phyloP scores from a whole-genome alignment of 805 yeast genomes.

The Myxozyma nipponensis region DNA sequence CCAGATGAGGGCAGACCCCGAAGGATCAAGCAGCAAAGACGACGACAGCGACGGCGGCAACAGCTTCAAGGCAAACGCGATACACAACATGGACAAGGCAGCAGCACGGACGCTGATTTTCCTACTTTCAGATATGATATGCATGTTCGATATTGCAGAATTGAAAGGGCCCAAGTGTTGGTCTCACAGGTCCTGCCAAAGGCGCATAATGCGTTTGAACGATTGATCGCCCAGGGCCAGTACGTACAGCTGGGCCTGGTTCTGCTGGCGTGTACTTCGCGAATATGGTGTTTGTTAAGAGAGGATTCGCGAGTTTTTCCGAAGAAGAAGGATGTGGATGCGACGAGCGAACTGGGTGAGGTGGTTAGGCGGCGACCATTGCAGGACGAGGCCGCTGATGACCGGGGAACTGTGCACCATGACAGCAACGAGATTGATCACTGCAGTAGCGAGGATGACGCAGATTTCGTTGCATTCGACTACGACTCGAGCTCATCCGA shows the following conservation, averaged over 20 bases:
- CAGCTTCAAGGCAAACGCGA: neutral
- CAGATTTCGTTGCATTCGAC: no score
- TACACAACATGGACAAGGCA: no score
- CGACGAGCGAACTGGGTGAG: neutral
- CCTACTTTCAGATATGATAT: neutral
- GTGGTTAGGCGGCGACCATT: neutral
- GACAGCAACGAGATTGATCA: neutral
- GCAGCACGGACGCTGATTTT: neutral
- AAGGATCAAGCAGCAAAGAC: neutral
- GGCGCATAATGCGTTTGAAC: constrained; percentile 18
- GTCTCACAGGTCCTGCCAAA: constrained; percentile 18
- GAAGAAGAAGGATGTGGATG: neutral
- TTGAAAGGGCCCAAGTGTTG: constrained; percentile 10
- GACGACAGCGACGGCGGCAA: neutral
- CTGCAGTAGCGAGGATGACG: neutral
- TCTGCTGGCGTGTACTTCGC: constrained; percentile 11
- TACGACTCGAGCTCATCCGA: neutral
- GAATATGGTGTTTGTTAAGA: constrained; percentile 9
- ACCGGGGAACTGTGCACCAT: neutral
- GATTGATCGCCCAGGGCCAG: constrained; percentile 17
- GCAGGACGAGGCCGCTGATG: neutral
- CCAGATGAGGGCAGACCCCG: neutral
- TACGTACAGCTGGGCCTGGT: constrained; percentile 15
- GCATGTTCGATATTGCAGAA: neutral
- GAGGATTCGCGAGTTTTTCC: constrained; percentile 10